Conservation (phyloP, 2,329 filamentous ascomycete genomes). For the Fusarium penzigii region DNA sequence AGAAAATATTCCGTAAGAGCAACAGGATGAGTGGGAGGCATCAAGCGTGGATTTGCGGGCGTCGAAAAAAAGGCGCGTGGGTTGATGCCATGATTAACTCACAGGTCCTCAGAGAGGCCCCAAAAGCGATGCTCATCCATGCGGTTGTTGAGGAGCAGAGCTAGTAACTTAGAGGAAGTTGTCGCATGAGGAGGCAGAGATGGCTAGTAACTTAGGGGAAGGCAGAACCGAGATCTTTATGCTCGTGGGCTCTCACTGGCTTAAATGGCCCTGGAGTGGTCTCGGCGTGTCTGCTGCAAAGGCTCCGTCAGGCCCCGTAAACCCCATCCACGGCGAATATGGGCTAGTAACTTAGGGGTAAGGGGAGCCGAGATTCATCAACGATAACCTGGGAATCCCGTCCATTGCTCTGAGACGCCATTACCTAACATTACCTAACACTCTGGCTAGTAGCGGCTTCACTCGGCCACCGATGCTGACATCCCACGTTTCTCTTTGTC, state of each 20-base stretch:
- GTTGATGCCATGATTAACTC: constrained; percentile 2
- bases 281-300: neutral
- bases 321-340: constrained; percentile 19
- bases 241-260: constrained; percentile 18
- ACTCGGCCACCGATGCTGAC: constrained; percentile 15
- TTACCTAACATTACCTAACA: constrained; percentile 34
- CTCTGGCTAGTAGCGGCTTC: constrained; percentile 25
- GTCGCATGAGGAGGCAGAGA: constrained; percentile 6
- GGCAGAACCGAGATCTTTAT: constrained; percentile 27
- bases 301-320: neutral
- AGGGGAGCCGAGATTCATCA: constrained; percentile 21
- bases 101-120: constrained; percentile 2
- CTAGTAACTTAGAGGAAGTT: constrained; percentile 26
- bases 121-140: neutral
- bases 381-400: constrained; percentile 11
- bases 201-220: constrained; percentile 16
- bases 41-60: constrained; percentile 13
- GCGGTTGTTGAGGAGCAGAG: constrained; percentile 7
- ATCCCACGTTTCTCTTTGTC: constrained; percentile 23
- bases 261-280: neutral
- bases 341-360: constrained; percentile 30
- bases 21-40: neutral
- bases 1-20: neutral
- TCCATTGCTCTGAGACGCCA: constrained; percentile 8
- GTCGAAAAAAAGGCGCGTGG: constrained; percentile 9